Evolutionary conservation across 2,329 filamentous ascomycete genomes (phyloP), one percentile per base, ranked within the genome.

Genomic region (Hypocrella siamensis): DNA sequence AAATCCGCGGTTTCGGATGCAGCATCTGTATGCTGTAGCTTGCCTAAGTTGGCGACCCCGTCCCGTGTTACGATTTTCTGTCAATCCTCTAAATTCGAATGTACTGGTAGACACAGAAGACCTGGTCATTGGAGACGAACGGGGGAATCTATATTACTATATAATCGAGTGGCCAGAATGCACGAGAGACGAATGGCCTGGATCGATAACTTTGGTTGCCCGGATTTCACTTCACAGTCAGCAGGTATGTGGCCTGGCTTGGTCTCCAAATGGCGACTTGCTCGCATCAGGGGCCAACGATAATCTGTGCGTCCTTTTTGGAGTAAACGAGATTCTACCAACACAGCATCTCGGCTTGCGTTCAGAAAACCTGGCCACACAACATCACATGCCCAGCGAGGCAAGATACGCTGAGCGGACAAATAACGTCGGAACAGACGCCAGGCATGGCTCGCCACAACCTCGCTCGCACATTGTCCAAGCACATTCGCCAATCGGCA

Each of bases 201-300:
- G 86, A 11, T 67, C 75, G 21, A 76, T 93, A 60, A 82, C 70
- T 2, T 61, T 94, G 17, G 59, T 93, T 31, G 77, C 79, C 16
- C 75, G 76, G 40, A 77, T 96, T 43, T 67, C 67, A 19, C 72
- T 83, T 6, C 88, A 96, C 49, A 72, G 66, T 2, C 85, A 94
- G 53, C 86, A 96, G 47, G 78, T 98, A 33, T 98, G 90, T 46
- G 88, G 88, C 2, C 61, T 98, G n/a, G 70, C 81, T 3, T 96
- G 86, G 83, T 86, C 84, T 4, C 60, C 63, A 3, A 73, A 82
- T 44, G 84, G 84, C 4, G 64, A 65, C 3, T 65, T 75, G 22
- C 86, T 98, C 49, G 84, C 83, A 11, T 85, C 82, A 4, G 86
- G 90, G 6, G 84, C 82, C 17, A 96, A 98, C 48, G 90, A 98